Conservation (phyloP, 2,329 filamentous ascomycete genomes). For the Neofusicoccum cordaticola region DNA sequence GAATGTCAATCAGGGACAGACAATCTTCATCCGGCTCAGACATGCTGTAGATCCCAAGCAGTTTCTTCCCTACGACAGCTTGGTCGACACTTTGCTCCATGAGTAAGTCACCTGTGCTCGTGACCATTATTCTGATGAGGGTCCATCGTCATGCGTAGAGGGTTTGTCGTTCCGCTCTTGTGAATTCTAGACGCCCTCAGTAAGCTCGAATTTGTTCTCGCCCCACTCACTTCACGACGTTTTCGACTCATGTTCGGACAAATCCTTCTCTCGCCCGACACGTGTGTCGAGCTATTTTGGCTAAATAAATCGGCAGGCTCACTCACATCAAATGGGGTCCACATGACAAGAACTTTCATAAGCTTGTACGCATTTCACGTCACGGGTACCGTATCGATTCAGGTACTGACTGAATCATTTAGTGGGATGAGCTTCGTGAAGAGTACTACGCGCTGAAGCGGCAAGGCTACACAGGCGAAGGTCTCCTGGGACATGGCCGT, state of each 20-base stretch:
- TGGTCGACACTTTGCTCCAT: conserved; percentile 90
- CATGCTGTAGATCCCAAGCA: conserved; percentile 70
- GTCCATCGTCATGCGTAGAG: neutral
- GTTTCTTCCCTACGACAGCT: conserved; percentile 76
- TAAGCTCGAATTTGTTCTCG: neutral
- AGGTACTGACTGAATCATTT: neutral
- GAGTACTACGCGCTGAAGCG: conserved; percentile 73
- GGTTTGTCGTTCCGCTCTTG: neutral
- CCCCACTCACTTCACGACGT: neutral
- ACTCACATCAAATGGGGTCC: conserved; percentile 83
- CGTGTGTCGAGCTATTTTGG: neutral
- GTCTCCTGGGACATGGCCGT: conserved; percentile 74
- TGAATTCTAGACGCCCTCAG: neutral
- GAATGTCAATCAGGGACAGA: conserved; percentile 73
- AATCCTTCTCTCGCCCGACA: neutral
- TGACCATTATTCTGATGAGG: neutral
- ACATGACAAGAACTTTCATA: conserved; percentile 79
- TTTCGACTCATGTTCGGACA: neutral
- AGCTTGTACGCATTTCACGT: conserved; percentile 44
- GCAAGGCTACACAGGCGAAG: conserved; percentile 88
- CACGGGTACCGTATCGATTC: neutral
- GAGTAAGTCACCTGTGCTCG: conserved; percentile 51
- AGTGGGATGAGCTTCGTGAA: conserved; percentile 82
- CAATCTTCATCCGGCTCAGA: conserved; percentile 79
- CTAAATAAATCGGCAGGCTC: conserved; percentile 46